Conservation (phyloP, 1,284 basidiomycete species). For the Trichosporon sp. region DNA sequence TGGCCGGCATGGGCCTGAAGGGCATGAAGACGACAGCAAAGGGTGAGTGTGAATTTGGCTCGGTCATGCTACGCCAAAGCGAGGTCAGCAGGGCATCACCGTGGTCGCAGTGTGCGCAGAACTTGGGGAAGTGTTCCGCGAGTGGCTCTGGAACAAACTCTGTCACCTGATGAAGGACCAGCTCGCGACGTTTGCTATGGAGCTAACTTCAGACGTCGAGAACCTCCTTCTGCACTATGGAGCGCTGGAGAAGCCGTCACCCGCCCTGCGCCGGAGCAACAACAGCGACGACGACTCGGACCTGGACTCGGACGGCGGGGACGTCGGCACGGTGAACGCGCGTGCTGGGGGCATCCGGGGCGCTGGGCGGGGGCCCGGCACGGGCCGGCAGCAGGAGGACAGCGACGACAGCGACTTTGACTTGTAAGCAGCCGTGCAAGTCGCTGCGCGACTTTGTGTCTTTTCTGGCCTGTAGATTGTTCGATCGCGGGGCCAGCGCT, state of each 20-base stretch:
- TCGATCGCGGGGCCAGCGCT: not conserved
- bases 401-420: slow-evolving; percentile 47
- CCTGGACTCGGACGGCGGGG: slow-evolving; percentile 32
- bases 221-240: slow-evolving; percentile 37
- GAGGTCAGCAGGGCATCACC: too few species aligned
- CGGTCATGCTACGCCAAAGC: too few species aligned
- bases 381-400: slow-evolving; percentile 23
- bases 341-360: slow-evolving; percentile 30
- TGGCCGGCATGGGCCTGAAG: slow-evolving; percentile 59
- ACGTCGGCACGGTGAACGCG: slow-evolving; percentile 38
- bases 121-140: too few species aligned
- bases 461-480: not conserved
- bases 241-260: slow-evolving; percentile 42
- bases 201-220: slow-evolving; percentile 39
- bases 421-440: slow-evolving; percentile 22
- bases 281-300: slow-evolving; percentile 19
- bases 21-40: slow-evolving; percentile 72
- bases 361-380: slow-evolving; percentile 20
- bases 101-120: too few species aligned
- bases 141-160: too few species aligned
- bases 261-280: slow-evolving; percentile 21
- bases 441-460: not conserved
- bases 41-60: too few species aligned
- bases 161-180: too few species aligned
- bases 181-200: not conserved